Conservation (phyloP, 2,329 filamentous ascomycete species). For the Xylariaceae sp. region DNA sequence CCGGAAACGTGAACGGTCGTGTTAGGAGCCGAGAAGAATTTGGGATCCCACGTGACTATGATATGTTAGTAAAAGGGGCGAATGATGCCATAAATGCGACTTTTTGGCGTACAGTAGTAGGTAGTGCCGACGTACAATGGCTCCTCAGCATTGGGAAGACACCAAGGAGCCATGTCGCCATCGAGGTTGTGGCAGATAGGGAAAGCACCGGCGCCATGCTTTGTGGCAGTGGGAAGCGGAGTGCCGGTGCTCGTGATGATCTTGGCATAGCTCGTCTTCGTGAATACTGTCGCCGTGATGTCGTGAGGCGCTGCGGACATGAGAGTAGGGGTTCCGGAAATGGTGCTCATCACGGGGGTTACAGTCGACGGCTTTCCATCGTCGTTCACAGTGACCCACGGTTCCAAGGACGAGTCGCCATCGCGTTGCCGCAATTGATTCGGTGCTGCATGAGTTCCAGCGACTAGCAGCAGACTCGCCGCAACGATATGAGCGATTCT, state of each 20-base stretch:
- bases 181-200: conserved; percentile 45
- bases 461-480: conserved; percentile 24
- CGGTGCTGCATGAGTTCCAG: conserved; percentile 20
- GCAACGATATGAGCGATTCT: conserved; percentile 17
- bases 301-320: conserved; percentile 40
- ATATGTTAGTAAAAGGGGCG: conserved; percentile 3
- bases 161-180: conserved; percentile 47
- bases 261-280: conserved; percentile 30
- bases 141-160: conserved; percentile 41
- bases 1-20: conserved; percentile 33
- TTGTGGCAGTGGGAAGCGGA: conserved; percentile 40
- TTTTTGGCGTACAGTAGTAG: conserved; percentile 43
- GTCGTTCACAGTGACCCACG: conserved; percentile 49
- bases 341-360: conserved; percentile 45
- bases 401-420: conserved; percentile 35
- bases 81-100: neutral
- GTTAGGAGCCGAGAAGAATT: conserved; percentile 43
- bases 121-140: conserved; percentile 41
- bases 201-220: conserved; percentile 42
- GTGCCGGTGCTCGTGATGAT: conserved; percentile 38
- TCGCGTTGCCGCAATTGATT: conserved; percentile 16
- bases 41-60: conserved; percentile 53
- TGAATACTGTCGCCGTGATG: conserved; percentile 36
- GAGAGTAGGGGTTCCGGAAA: conserved; percentile 41
- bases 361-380: conserved; percentile 44